phyloP scores from a whole-genome alignment of 176 grass and related monocot species.

The Panicum miliaceum region DNA sequence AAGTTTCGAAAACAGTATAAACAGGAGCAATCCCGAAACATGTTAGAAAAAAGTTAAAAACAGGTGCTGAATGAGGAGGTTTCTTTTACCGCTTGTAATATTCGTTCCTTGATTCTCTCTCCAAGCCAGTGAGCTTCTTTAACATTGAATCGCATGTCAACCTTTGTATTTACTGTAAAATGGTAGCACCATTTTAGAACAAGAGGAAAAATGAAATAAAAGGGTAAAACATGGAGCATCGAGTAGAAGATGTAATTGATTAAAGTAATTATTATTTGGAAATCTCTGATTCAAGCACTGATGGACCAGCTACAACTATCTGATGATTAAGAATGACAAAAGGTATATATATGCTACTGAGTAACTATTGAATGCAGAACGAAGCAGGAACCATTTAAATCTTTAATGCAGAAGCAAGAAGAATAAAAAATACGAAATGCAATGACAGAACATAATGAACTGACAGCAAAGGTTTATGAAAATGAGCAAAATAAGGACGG shows the following conservation, averaged over 20 bases:
- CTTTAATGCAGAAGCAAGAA: slow-evolving; percentile 7
- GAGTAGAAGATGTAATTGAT: neutral
- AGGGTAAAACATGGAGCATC: neutral
- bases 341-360: slow-evolving; percentile 4
- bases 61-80: slow-evolving; percentile 20
- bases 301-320: slow-evolving; percentile 1
- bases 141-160: slow-evolving; percentile 98
- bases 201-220: neutral
- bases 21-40: neutral
- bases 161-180: slow-evolving; percentile 92
- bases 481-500: slow-evolving; percentile 2
- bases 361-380: neutral
- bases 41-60: neutral
- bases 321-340: slow-evolving; percentile 11
- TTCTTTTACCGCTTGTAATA: slow-evolving; percentile 78
- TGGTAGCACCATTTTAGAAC: neutral
- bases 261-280: slow-evolving; percentile 19
- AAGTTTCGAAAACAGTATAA: neutral
- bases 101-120: slow-evolving; percentile 83
- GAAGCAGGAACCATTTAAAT: neutral
- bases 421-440: neutral
- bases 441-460: slow-evolving; percentile 14
- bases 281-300: neutral
- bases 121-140: slow-evolving; percentile 88
- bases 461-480: neutral